Percentiles rank a stretch among this genome's conserved stretches.
Conservation (phyloP, 2,329 filamentous ascomycete species). For the Chlorencoelia australis region DNA sequence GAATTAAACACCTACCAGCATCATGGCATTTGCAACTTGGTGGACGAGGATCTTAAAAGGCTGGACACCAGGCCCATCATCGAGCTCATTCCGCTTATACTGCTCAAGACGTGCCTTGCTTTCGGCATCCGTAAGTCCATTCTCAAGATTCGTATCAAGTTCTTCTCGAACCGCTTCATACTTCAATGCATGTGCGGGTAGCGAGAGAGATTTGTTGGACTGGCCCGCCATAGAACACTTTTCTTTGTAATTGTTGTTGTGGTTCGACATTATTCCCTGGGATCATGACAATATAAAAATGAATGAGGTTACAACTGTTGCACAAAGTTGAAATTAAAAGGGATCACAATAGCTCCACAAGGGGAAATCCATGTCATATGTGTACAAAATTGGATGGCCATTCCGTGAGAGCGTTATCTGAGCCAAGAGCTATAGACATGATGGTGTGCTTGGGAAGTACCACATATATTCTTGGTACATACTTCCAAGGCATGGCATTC, state of each 20-base stretch:
- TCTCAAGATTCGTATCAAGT: conserved; percentile 43
- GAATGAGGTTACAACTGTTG: too few species aligned
- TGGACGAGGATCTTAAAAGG: conserved; percentile 52
- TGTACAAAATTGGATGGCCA: too few species aligned
- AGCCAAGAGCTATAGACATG: too few species aligned
- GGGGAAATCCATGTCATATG: too few species aligned
- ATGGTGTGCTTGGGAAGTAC: too few species aligned
- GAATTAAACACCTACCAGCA: conserved; percentile 34
- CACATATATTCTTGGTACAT: too few species aligned
- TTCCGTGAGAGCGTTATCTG: too few species aligned
- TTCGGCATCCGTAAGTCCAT: conserved; percentile 46
- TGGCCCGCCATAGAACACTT: conserved; percentile 36
- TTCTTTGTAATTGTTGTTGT: too few species aligned
- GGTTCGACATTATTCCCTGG: conserved; percentile 16
- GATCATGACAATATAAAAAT: conserved; percentile 3
- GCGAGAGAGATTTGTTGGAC: conserved; percentile 43
- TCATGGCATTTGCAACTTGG: conserved; percentile 62
- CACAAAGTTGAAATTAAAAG: too few species aligned
- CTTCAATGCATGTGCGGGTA: conserved; percentile 53
- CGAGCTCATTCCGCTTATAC: conserved; percentile 54
- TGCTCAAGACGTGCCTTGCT: conserved; percentile 43
- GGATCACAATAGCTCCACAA: too few species aligned
- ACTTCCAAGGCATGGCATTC: too few species aligned
- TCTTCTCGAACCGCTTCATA: conserved; percentile 42
- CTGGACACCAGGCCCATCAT: conserved; percentile 48